phyloP scores from a whole-genome alignment of 2,329 filamentous ascomycete species.

The Colletotrichum neosansevieriae region DNA sequence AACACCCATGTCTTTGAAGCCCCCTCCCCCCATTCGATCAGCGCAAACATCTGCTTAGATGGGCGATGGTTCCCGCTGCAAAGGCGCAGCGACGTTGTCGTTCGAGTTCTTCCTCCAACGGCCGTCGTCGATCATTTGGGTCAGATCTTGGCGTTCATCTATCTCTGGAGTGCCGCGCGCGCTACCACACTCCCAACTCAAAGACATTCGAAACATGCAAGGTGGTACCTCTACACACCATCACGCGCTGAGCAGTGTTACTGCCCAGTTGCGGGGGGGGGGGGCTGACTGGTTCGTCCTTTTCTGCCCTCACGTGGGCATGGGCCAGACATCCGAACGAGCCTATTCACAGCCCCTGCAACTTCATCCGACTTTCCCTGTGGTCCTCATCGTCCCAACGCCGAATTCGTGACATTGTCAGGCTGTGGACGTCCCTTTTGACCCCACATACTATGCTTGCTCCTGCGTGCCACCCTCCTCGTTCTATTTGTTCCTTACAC shows the following conservation, averaged over 20 bases:
- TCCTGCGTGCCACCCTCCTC: background rate
- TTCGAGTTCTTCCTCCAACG: constrained; percentile 38
- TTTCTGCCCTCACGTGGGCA: constrained; percentile 1
- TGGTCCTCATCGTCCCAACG: background rate
- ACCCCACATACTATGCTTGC: constrained; percentile 10
- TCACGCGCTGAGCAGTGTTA: constrained; percentile 8
- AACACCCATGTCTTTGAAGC: background rate
- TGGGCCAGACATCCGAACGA: constrained; percentile 25
- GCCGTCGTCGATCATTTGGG: constrained; percentile 11
- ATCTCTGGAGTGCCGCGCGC: constrained; percentile 25
- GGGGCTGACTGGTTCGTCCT: constrained; percentile 17
- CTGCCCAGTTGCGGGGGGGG: constrained; percentile 16
- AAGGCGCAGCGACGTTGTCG: constrained; percentile 5
- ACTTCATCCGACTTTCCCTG: background rate
- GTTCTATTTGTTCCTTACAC: constrained; percentile 9
- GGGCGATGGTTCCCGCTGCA: constrained; percentile 15
- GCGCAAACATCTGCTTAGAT: constrained; percentile 9
- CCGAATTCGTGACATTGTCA: background rate
- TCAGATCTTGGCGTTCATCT: constrained; percentile 26
- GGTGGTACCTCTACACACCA: background rate
- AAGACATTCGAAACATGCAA: constrained; percentile 20
- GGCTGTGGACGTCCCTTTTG: background rate
- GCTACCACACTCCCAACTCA: background rate
- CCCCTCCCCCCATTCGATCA: constrained; percentile 17
- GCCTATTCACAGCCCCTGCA: constrained; percentile 35